Base-by-base conservation (phyloP, 768 basidiomycete species). In the Gloeopeniophorella convolvens region DNA sequence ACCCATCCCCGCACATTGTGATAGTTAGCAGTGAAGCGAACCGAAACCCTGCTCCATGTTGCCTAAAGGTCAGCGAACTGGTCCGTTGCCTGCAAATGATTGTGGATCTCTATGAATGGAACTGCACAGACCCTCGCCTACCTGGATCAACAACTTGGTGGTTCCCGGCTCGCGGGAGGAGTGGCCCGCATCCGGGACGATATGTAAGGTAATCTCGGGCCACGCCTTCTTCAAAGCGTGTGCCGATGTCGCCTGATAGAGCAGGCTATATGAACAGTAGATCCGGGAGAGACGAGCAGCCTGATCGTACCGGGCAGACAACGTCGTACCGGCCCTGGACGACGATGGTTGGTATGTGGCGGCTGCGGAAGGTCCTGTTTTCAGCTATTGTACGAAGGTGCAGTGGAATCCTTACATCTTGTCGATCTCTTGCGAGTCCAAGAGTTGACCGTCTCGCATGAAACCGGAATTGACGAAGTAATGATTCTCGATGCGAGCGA, bases 391-490 rank as follows among this genome's bases (percentile, higher is more conserved):
- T 24, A 48, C 6, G 18, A 28, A 10, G 20, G 23, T 11, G 15
- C 15, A 18, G 21, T 15, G 45, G 35, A 46, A 24, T 34, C 30
- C 42, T 31, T 59, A 85, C 90, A 96, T 95, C 69, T 90, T 93
- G 56, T 87, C 87, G 48, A 95, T 88, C 57, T 80, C 78, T 67
- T 89, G 87, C 55, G 74, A 72, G 57, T 91, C 88, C 35, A 96
- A 71, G 15, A 96, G 72, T 63, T 94, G 89, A 0, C 93, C 89
- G 8, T 92, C 86, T 18, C 88, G 73, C 82, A 93, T 82, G 66
- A 89, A 95, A 3, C 87, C 84, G 81, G 90, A 76, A 59, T 93
- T 89, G 44, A 93, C 70, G 60, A 94, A 94, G 65, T 87, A 95
- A 60, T 94, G 90, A 60, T 91, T 91, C 69, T 92, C 91, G 39